Evolutionary conservation across 2,329 filamentous ascomycete species (phyloP), one percentile per base, ranked within the genome.

Genomic region (Byssoonygena ceratinophila): DNA sequence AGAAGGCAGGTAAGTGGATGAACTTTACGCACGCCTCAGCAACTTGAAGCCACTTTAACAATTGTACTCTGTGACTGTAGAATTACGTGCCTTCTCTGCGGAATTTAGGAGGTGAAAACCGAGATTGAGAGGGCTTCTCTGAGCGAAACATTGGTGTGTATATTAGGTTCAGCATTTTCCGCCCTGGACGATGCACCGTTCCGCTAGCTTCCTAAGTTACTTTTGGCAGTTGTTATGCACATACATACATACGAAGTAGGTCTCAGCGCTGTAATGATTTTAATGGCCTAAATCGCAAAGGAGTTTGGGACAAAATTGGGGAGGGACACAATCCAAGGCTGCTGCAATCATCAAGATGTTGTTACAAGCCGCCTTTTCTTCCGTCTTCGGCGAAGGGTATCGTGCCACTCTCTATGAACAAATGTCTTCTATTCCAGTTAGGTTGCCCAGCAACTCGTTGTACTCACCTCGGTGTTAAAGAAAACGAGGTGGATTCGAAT

Each of bases 101-200:
- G 32, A 34, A 34, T 34, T 34, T 34, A 34, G 4, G 32, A 34
- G 32, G 14, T n/a, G n/a, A 14, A 29, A 29, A 9, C 37, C n/a
- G 20, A 8, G 18, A 2, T 14, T 43, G 20, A 25, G 16, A 16
- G 16, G 16, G 37, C 8, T 22, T 9, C 27, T 29, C 5, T 29
- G 4, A 29, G 27, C 27, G n/a, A n/a, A n/a, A n/a, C n/a, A n/a
- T n/a, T n/a, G n/a, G n/a, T n/a, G n/a, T n/a, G n/a, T n/a, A n/a
- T n/a, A n/a, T 47, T 36, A 37, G 45, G 45, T 47, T 47, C 45
- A 37, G 6, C 31, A 47, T 36, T 47, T 29, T 11, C 45, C 45
- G 45, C 23, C 39, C 23, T 23, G 45, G 18, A 23, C 32, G 18
- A 47, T 47, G 45, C 12, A n/a, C 18, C 8, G 11, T n/a, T 34